Conservation (phyloP, 2,329 filamentous ascomycete species). For the Penicillium janthinellum region DNA sequence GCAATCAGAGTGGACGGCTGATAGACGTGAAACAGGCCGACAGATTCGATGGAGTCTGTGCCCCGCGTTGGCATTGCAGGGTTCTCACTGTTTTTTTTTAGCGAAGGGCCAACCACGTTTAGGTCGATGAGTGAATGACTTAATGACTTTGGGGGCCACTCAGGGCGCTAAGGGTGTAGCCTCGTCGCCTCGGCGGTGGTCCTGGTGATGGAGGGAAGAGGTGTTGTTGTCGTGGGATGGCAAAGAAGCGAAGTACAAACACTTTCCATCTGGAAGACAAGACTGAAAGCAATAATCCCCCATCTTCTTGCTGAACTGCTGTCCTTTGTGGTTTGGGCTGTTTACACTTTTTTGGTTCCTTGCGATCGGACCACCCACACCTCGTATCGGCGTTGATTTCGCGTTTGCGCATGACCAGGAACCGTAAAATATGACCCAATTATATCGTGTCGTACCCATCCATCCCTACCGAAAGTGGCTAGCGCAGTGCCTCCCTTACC, state of each 20-base stretch:
- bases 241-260: neutral
- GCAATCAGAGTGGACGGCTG: conserved; percentile 18
- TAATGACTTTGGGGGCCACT: neutral
- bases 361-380: neutral
- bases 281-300: neutral
- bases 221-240: neutral
- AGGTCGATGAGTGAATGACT: too few relatives aligned
- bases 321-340: too few relatives aligned
- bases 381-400: conserved; percentile 9
- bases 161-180: neutral
- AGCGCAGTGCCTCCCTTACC: conserved; percentile 1
- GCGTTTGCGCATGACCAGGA: conserved; percentile 15
- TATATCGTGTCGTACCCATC: neutral
- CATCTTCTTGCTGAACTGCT: neutral
- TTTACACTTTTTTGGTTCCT: neutral
- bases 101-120: conserved; percentile 11
- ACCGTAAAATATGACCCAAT: conserved; percentile 17
- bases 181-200: neutral
- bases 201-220: neutral
- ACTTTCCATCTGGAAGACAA: neutral
- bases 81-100: conserved; percentile 3
- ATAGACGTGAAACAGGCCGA: conserved; percentile 22
- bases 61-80: conserved; percentile 9
- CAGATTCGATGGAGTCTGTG: conserved; percentile 19
- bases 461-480: conserved; percentile 9